A percentile compares a stretch with the other conserved stretches of the same genome.
Evolutionary conservation across 176 grass and related monocot species (phyloP).

Genomic region (Saccharum officinarum): DNA sequence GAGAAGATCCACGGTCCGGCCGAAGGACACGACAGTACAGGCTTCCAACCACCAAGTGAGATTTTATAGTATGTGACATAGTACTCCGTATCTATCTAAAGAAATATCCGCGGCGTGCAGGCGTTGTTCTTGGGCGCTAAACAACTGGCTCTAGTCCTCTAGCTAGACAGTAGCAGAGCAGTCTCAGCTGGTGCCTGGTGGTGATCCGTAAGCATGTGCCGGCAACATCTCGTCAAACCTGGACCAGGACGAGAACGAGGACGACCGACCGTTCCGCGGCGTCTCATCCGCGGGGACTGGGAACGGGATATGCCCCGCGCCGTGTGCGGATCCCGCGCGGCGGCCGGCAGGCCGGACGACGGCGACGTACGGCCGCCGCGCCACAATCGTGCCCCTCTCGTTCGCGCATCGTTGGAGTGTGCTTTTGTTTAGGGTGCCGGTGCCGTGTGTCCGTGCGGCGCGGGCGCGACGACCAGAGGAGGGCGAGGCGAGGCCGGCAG

Average conservation of each 20-base stretch:
- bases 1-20: background rate
- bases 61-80: background rate
- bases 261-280: too few relatives aligned
- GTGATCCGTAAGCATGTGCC: background rate
- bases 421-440: too few relatives aligned
- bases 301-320: too few relatives aligned
- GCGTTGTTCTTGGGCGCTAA: background rate
- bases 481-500: background rate
- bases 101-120: background rate
- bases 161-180: background rate
- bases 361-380: background rate
- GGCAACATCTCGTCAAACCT: too few relatives aligned
- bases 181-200: background rate
- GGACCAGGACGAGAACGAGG: too few relatives aligned
- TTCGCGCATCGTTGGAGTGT: too few relatives aligned
- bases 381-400: background rate
- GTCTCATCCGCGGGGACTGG: too few relatives aligned
- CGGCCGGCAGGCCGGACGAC: background rate
- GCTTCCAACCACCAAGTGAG: constrained; percentile 15
- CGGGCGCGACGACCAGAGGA: too few relatives aligned
- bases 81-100: too few relatives aligned
- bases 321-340: too few relatives aligned
- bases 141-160: background rate
- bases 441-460: too few relatives aligned
- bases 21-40: constrained; percentile 28